A percentile compares a stretch with the other conserved stretches of the same genome.
These are phyloP conservation scores for Davidsoniella eucalypti DNA, from an alignment of 2,329 filamentous ascomycete genomes.

Conservation along the genomic window DNA sequence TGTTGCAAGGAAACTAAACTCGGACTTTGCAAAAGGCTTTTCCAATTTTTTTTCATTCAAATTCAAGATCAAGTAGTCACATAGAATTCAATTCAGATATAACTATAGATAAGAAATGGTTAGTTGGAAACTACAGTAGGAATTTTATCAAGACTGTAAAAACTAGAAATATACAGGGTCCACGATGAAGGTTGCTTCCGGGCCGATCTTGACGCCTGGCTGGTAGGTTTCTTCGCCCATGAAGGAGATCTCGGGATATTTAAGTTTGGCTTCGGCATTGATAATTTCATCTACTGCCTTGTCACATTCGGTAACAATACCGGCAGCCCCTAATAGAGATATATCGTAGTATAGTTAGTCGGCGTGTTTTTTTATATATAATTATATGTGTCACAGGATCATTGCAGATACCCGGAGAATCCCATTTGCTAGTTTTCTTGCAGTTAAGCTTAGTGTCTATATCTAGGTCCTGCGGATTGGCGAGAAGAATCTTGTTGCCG, in stretches of 20 bases:
- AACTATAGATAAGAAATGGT: too few species aligned
- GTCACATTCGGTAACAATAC: slow-evolving; percentile 54
- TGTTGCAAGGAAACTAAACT: too few species aligned
- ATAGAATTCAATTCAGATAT: too few species aligned
- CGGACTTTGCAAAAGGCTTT: too few species aligned
- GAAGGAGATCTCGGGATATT: slow-evolving; percentile 41
- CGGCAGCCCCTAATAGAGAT: slow-evolving; percentile 32
- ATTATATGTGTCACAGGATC: background rate
- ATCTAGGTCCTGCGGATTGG: slow-evolving; percentile 40
- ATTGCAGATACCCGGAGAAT: background rate
- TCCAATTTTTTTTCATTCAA: too few species aligned
- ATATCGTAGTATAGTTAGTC: slow-evolving; percentile 9
- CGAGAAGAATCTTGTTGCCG: slow-evolving; percentile 45
- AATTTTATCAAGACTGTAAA: too few species aligned
- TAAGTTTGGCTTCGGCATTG: slow-evolving; percentile 30
- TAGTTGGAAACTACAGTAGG: too few species aligned
- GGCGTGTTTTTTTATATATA: slow-evolving; percentile 6
- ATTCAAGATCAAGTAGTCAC: too few species aligned
- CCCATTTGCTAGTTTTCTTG: slow-evolving; percentile 18
- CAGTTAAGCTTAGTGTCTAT: slow-evolving; percentile 50
- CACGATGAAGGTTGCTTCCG: too few species aligned
- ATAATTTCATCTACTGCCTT: slow-evolving; percentile 49
- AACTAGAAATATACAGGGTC: too few species aligned
- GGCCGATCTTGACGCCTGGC: too few species aligned
- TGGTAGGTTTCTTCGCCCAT: too few species aligned